These are phyloP conservation scores for Puccinia polysora DNA, from an alignment of 1,284 basidiomycete genomes.

Conservation along the genomic window DNA sequence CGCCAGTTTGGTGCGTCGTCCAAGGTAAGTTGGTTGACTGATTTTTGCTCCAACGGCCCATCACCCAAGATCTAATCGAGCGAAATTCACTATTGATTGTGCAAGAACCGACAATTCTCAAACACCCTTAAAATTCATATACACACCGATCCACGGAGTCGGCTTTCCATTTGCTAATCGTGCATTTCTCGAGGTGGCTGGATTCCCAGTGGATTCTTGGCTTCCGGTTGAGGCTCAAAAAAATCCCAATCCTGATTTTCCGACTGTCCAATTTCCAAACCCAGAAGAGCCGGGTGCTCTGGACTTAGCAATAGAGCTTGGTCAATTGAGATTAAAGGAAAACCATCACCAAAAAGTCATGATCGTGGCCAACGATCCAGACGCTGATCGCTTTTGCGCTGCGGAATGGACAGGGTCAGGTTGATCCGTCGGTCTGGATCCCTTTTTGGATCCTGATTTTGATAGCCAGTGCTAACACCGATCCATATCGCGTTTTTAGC, in stretches of 20 bases:
- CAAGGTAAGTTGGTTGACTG: constrained; percentile 3
- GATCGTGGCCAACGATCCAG: constrained; percentile 78
- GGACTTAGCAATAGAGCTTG: constrained; percentile 8
- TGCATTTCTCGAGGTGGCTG: constrained; percentile 5
- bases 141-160: constrained; percentile 82
- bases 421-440: background rate
- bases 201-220: constrained; percentile 23
- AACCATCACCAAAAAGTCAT: constrained; percentile 59
- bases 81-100: background rate
- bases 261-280: constrained; percentile 75
- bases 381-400: constrained; percentile 75
- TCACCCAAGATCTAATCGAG: background rate
- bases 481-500: constrained; percentile 52
- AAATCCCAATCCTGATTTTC: constrained; percentile 71
- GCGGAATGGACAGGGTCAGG: constrained; percentile 62
- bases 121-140: constrained; percentile 61
- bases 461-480: too few species aligned
- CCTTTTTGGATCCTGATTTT: too few species aligned
- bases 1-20: constrained; percentile 56
- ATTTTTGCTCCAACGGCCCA: background rate
- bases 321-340: constrained; percentile 54
- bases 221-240: constrained; percentile 37
- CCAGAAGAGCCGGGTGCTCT: constrained; percentile 71
- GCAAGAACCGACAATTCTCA: constrained; percentile 35
- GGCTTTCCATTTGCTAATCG: constrained; percentile 62